A percentile compares a stretch with the other conserved stretches of the same genome.
Conservation (phyloP, 352 stramenopile species). For the Pythium graminicola region DNA sequence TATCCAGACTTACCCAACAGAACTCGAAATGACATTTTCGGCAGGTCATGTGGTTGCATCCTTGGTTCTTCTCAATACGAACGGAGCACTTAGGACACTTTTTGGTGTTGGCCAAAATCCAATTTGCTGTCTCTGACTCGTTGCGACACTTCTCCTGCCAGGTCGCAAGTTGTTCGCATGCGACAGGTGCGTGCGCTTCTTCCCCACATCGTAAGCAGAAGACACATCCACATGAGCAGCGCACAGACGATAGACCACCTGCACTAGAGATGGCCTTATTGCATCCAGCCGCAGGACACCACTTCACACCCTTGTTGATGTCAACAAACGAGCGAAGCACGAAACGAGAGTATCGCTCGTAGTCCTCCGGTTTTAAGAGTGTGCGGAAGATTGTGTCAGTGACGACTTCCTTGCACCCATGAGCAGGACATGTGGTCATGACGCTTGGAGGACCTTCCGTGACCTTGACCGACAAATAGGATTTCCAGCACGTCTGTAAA, state of each 20-base stretch:
- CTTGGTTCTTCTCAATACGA: conserved; percentile 99
- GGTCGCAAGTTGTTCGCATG: conserved; percentile 87
- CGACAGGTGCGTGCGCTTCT: conserved; percentile 93
- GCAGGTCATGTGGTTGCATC: conserved; percentile 99
- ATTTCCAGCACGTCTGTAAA: conserved; percentile 72
- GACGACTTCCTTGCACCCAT: conserved; percentile 91
- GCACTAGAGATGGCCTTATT: conserved; percentile 90
- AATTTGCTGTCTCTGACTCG: conserved; percentile 98
- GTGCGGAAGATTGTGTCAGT: conserved; percentile 62
- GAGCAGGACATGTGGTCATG: conserved; percentile 92
- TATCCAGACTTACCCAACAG: conserved; percentile 86
- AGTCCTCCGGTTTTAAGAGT: conserved; percentile 59
- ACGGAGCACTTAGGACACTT: conserved; percentile 98
- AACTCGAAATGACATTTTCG: conserved; percentile 93
- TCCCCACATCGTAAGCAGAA: conserved; percentile 94
- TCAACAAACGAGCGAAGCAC: conserved; percentile 97
- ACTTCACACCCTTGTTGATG: conserved; percentile 95
- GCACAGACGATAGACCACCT: conserved; percentile 70
- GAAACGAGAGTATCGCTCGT: conserved; percentile 88
- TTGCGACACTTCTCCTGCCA: conserved; percentile 98
- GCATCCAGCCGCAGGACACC: conserved; percentile 95
- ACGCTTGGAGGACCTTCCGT: conserved; percentile 92
- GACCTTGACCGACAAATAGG: conserved; percentile 83
- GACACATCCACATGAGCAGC: conserved; percentile 78
- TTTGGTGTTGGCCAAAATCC: conserved; percentile 99